These are phyloP conservation scores for Plenodomus biglobosus DNA, from an alignment of 2,329 filamentous ascomycete species.

Conservation along the genomic window DNA sequence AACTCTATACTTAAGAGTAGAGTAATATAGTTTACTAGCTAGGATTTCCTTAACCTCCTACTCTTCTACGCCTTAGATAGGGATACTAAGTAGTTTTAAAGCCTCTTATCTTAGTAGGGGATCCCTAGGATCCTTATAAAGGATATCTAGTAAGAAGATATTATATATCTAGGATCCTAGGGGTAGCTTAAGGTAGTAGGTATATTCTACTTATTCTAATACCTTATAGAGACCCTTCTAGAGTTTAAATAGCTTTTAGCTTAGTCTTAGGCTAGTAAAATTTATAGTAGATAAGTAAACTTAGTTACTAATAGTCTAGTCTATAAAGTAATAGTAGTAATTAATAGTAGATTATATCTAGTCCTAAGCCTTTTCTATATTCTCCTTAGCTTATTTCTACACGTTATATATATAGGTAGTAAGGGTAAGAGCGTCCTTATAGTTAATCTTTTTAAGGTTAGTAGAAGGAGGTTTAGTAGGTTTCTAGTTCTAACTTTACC, in stretches of 20 bases:
- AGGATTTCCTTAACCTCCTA: slow-evolving; percentile 1
- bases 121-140: slow-evolving; percentile 1
- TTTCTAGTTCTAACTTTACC: background rate
- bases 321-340: background rate
- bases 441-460: background rate
- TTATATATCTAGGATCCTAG: background rate
- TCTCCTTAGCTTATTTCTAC: background rate
- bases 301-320: background rate
- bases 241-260: background rate
- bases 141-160: background rate
- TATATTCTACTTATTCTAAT: background rate
- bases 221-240: background rate
- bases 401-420: background rate
- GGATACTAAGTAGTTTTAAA: background rate
- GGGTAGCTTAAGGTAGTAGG: background rate
- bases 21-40: background rate
- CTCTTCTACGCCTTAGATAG: background rate
- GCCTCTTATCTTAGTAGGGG: background rate
- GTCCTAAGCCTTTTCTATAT: slow-evolving; percentile 1
- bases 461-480: background rate
- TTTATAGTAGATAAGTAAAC: background rate
- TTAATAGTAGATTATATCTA: background rate
- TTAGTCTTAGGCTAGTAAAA: background rate
- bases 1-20: background rate
- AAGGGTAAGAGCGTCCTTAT: background rate